Evolutionary conservation across 495 filamentous ascomycete genomes (phyloP), one percentile per base, ranked within the genome.

Genomic region (Xylaria curta): DNA sequence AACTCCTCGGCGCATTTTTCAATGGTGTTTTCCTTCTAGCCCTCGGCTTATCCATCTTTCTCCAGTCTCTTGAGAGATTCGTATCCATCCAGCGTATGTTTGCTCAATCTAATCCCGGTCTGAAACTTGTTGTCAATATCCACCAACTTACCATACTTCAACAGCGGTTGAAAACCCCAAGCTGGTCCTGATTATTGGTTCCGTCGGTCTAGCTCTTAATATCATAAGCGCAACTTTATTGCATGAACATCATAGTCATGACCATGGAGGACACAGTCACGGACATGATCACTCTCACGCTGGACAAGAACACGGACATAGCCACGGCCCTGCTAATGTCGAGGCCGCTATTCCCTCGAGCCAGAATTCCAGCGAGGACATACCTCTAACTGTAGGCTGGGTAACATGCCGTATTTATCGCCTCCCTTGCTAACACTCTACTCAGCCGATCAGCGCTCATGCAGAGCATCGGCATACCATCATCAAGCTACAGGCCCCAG

Each of bases 1-100:
- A 95, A 78, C 91, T 95, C 1, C 87, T 98, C 2, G 95, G 95
- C 75, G 94, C 95, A n/a, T 87, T 98, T 71, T 90, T 97, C 76
- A 98, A 98, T 76, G 95, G 95, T 38, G 92, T 97, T n/a, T 97
- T 98, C 79, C 87, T 98, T 66, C 88, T 98, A 64, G 95, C 95
- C 0, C 85, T 98, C 8, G 97, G 94, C 71, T 77, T 97, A 69
- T 94, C 94, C 67, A 97, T 98, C 76, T 94, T 97, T 78, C 83
- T 98, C 49, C 95, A 98, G 75, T 94, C 95, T 2, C 90, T 97
- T 68, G 93, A 97, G 81, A 86, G 95, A 74, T 91, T 98, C 77
- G 88, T 97, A 47, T 76, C 76, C 5, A 61, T 85, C 31, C 73
- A 82, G 66, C 76, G 78, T 76, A 68, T 33, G 79, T 68, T 44